Percentiles rank a stretch among this genome's conserved stretches.
These are phyloP conservation scores for Dentipellis fragilis DNA, from an alignment of 768 basidiomycete genomes.

Conservation along the genomic window DNA sequence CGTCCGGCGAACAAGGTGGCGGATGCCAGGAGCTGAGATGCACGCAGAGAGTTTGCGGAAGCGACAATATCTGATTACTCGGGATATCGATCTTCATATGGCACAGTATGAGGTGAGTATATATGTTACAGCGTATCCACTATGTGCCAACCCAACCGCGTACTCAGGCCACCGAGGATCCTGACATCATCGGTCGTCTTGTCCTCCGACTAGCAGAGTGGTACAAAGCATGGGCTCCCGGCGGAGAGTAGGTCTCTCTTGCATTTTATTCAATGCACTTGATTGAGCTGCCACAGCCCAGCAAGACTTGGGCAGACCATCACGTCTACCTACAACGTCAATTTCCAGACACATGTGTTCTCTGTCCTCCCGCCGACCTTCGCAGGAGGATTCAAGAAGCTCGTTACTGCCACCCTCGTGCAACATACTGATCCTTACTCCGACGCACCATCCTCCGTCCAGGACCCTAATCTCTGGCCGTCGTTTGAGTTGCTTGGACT, in stretches of 20 bases:
- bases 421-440: constrained; percentile 6
- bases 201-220: constrained; percentile 56
- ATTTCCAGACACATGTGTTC: constrained; percentile 69
- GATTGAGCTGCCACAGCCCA: constrained; percentile 3
- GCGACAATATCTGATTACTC: constrained; percentile 45
- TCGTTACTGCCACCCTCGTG: constrained; percentile 49
- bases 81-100: constrained; percentile 54
- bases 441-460: constrained; percentile 17
- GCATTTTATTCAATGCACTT: constrained; percentile 2
- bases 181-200: constrained; percentile 41
- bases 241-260: constrained; percentile 40
- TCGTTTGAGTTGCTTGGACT: constrained; percentile 65
- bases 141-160: not conserved
- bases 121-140: not conserved
- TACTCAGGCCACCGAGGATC: constrained; percentile 34
- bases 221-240: constrained; percentile 70
- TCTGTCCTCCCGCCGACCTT: constrained; percentile 63
- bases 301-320: constrained; percentile 53
- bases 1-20: not conserved
- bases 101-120: constrained; percentile 46
- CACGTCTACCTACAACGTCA: constrained; percentile 48
- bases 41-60: constrained; percentile 56
- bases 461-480: constrained; percentile 36
- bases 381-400: constrained; percentile 53
- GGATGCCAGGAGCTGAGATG: not conserved